These are phyloP conservation scores for Astrothelium macrocarpum DNA, from an alignment of 495 filamentous ascomycete genomes.

Conservation along the genomic window DNA sequence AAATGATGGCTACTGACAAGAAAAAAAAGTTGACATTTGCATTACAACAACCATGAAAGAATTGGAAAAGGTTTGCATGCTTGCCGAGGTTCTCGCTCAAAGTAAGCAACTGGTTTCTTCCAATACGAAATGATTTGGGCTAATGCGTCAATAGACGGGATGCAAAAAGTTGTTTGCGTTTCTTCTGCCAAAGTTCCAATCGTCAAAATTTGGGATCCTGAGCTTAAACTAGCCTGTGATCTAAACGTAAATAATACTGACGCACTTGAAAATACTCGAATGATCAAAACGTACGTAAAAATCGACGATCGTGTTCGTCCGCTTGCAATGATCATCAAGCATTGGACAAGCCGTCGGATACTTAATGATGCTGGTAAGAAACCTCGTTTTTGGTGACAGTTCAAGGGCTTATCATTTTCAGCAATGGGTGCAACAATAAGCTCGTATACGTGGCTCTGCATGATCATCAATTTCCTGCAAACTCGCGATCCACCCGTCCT, in stretches of 20 bases:
- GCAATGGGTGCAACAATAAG: conserved; percentile 89
- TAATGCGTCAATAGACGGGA: conserved; percentile 57
- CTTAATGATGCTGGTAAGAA: conserved; percentile 88
- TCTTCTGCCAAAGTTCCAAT: conserved; percentile 93
- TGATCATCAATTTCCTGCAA: conserved; percentile 95
- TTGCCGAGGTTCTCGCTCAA: conserved; percentile 73
- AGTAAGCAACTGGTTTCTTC: conserved; percentile 46
- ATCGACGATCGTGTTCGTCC: conserved; percentile 85
- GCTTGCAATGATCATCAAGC: conserved; percentile 89
- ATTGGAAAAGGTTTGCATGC: conserved; percentile 74
- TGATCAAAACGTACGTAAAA: conserved; percentile 96
- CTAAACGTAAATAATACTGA: conserved; percentile 98
- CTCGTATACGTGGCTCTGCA: conserved; percentile 99
- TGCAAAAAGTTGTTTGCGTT: conserved; percentile 91
- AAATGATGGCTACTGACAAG: background rate
- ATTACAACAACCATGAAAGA: conserved; percentile 83
- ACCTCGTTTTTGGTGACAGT: background rate
- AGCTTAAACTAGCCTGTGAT: conserved; percentile 82
- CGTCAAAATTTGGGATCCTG: conserved; percentile 97
- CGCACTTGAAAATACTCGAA: conserved; percentile 90
- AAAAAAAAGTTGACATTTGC: conserved; percentile 76
- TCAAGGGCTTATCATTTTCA: conserved; percentile 27
- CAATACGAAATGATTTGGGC: conserved; percentile 6
- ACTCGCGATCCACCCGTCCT: conserved; percentile 78
- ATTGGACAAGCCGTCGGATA: conserved; percentile 89